These are phyloP conservation scores for Aspergillus spinulosporus DNA, from an alignment of 2,329 filamentous ascomycete species.

Conservation along the genomic window DNA sequence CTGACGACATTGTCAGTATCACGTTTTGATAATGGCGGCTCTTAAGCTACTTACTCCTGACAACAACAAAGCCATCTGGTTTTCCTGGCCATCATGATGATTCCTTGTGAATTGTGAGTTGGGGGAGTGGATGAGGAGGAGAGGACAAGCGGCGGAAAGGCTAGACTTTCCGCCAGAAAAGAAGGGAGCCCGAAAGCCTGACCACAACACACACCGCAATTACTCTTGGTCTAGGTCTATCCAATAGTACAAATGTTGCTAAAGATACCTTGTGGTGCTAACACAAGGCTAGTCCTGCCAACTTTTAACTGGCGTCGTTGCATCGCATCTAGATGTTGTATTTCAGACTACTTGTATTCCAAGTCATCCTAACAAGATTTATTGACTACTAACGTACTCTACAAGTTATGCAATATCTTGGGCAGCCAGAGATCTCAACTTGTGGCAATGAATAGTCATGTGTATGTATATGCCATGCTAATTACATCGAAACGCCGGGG, in stretches of 20 bases:
- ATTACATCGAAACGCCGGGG: not conserved
- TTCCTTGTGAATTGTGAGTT: not conserved
- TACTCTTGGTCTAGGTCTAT: not conserved
- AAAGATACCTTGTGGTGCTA: constrained; percentile 4
- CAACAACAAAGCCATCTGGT: not conserved
- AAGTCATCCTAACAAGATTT: not conserved
- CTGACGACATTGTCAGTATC: constrained; percentile 7
- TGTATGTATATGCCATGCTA: not conserved
- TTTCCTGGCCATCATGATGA: not conserved
- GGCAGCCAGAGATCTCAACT: not conserved
- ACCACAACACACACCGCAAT: not conserved
- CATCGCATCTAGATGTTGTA: not conserved
- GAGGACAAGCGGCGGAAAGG: not conserved
- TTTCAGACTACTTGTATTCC: not conserved
- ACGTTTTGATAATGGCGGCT: not conserved
- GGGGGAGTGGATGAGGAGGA: not conserved
- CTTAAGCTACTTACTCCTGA: not conserved
- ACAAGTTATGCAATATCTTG: not conserved
- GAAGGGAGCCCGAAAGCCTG: not conserved
- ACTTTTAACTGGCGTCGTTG: not conserved
- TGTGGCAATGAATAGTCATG: not conserved
- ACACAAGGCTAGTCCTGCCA: constrained; percentile 8
- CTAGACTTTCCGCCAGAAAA: not conserved
- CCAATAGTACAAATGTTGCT: not conserved
- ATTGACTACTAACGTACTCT: constrained; percentile 4